These are phyloP conservation scores for Sesbania bispinosa DNA, from an alignment of 306 rosid species.

Conservation along the genomic window DNA sequence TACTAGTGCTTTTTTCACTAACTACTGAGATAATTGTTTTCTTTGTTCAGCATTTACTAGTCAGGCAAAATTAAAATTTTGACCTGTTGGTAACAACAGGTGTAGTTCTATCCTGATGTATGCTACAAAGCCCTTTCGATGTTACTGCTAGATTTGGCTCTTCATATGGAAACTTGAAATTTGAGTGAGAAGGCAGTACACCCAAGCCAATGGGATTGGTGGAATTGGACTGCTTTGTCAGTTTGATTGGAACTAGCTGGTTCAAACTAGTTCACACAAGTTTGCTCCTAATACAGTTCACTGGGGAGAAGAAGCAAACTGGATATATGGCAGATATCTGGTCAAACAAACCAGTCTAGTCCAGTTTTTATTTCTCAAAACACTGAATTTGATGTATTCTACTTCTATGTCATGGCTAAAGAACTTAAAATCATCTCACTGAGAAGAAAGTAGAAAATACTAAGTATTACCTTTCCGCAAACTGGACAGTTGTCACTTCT, in stretches of 20 bases:
- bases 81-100: not conserved
- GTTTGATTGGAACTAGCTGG: not conserved
- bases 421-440: not conserved
- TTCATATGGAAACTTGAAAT: not conserved
- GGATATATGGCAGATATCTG: not conserved
- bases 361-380: not conserved
- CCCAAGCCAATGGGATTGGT: not conserved
- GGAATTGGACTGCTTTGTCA: not conserved
- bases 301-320: not conserved
- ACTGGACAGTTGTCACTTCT: conserved; percentile 99
- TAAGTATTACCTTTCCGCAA: conserved; percentile 82
- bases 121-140: not conserved
- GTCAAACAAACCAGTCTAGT: not conserved
- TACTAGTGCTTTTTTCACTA: not conserved
- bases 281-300: not conserved
- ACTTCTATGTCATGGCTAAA: conserved; percentile 4
- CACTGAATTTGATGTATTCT: not conserved
- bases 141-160: not conserved
- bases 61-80: not conserved
- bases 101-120: not conserved
- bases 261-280: not conserved
- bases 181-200: not conserved
- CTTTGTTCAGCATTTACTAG: not conserved
- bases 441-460: not conserved
- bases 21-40: not conserved